Conservation (phyloP, 2,329 filamentous ascomycete genomes). For the Botrytis elliptica region DNA sequence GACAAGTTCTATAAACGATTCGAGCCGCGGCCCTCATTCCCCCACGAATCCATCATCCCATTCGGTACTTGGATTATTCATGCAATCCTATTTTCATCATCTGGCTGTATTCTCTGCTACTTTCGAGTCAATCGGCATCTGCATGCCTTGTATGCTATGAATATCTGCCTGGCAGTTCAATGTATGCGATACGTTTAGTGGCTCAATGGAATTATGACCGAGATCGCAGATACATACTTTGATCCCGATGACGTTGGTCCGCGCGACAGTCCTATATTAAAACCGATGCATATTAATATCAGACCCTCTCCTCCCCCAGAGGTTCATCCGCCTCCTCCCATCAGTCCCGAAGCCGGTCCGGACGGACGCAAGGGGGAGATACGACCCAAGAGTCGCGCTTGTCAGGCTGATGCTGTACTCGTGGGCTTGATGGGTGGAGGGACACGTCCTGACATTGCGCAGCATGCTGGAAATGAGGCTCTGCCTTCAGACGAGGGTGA, state of each 20-base stretch:
- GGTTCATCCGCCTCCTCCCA: conserved; percentile 45
- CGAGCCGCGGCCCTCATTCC: neutral
- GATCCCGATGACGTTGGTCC: conserved; percentile 50
- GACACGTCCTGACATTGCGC: conserved; percentile 63
- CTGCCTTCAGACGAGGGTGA: conserved; percentile 48
- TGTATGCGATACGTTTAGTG: conserved; percentile 17
- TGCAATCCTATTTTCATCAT: neutral
- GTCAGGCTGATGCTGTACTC: conserved; percentile 65
- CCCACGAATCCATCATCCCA: neutral
- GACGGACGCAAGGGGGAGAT: conserved; percentile 31
- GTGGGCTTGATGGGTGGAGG: conserved; percentile 62
- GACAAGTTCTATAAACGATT: neutral
- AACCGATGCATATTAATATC: conserved; percentile 46
- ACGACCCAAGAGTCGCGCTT: conserved; percentile 39
- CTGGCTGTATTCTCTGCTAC: neutral
- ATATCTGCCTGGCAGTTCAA: conserved; percentile 23
- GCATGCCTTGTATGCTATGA: conserved; percentile 30
- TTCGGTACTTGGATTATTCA: neutral
- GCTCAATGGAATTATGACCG: conserved; percentile 22
- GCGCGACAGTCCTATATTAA: conserved; percentile 44
- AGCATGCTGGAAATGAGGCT: conserved; percentile 52
- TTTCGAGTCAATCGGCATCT: conserved; percentile 6
- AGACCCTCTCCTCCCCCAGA: conserved; percentile 53
- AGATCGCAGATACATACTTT: conserved; percentile 38
- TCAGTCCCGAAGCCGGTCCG: conserved; percentile 44